These are phyloP conservation scores for Serendipita sp. DNA, from an alignment of 768 basidiomycete species.

Conservation along the genomic window DNA sequence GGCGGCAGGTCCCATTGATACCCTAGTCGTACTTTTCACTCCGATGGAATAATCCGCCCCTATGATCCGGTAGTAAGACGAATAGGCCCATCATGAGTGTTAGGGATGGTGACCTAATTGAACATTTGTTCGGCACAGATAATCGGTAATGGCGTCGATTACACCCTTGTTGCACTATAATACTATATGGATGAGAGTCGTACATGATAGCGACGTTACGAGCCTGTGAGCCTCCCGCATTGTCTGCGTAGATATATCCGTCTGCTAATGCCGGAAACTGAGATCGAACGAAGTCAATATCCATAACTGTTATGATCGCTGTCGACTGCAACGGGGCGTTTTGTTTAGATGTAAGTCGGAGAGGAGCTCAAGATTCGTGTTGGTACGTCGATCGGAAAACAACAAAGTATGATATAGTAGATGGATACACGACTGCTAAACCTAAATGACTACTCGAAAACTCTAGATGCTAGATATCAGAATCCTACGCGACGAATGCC, in stretches of 20 bases:
- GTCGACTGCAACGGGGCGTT: too few relatives aligned
- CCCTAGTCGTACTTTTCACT: conserved; percentile 33
- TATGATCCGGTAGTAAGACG: not conserved
- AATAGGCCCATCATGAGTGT: not conserved
- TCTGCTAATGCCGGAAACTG: conserved; percentile 45
- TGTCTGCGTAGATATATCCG: conserved; percentile 56
- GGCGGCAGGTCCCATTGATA: conserved; percentile 32
- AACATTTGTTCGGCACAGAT: conserved; percentile 54
- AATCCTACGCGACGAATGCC: not conserved
- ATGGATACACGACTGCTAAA: not conserved
- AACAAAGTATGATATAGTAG: not conserved
- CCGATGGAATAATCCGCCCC: conserved; percentile 51
- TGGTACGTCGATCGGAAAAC: too few relatives aligned
- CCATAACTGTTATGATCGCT: conserved; percentile 17
- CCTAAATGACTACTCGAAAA: not conserved
- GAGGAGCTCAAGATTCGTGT: too few relatives aligned
- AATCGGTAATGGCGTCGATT: conserved; percentile 46
- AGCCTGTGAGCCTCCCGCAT: conserved; percentile 58
- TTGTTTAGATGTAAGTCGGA: too few relatives aligned
- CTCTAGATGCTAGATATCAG: not conserved
- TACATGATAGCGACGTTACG: not conserved
- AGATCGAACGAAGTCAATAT: conserved; percentile 35
- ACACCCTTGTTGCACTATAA: conserved; percentile 27
- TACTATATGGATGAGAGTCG: not conserved
- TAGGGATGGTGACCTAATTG: conserved; percentile 29